These are phyloP conservation scores for Candolleomyces eurysporus DNA, from an alignment of 768 basidiomycete genomes.

Conservation along the genomic window DNA sequence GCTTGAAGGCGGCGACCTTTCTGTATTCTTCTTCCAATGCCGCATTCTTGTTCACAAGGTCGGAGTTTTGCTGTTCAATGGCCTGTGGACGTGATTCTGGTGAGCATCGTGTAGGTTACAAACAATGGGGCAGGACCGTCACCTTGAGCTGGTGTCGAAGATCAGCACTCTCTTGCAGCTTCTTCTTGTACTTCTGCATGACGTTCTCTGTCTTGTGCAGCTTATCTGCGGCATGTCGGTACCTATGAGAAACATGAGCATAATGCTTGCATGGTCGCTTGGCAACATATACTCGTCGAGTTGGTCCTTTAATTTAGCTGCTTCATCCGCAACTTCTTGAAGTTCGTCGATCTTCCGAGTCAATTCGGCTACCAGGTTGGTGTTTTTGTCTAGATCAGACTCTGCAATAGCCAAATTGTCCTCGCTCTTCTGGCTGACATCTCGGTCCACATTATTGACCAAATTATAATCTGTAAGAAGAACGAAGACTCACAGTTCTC, in stretches of 20 bases:
- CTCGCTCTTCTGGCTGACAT: constrained; percentile 85
- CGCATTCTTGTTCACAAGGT: constrained; percentile 87
- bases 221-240: constrained; percentile 89
- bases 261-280: constrained; percentile 1
- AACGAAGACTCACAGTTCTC: constrained; percentile 70
- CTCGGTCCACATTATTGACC: constrained; percentile 12
- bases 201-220: constrained; percentile 95
- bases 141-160: constrained; percentile 85
- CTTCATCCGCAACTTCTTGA: constrained; percentile 73
- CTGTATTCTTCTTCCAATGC: constrained; percentile 90
- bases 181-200: constrained; percentile 98
- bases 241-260: constrained; percentile 45
- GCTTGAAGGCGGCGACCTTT: constrained; percentile 82
- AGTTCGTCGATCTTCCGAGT: constrained; percentile 81
- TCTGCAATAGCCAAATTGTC: constrained; percentile 85
- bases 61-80: constrained; percentile 90
- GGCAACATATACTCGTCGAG: constrained; percentile 77
- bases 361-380: constrained; percentile 62
- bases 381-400: constrained; percentile 80
- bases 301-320: constrained; percentile 82
- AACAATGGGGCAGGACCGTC: constrained; percentile 13
- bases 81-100: constrained; percentile 43
- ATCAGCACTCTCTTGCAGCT: constrained; percentile 92
- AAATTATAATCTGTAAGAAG: not conserved
- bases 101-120: not conserved